phyloP scores from a whole-genome alignment of 2,329 filamentous ascomycete species.

The Thelonectria olida region DNA sequence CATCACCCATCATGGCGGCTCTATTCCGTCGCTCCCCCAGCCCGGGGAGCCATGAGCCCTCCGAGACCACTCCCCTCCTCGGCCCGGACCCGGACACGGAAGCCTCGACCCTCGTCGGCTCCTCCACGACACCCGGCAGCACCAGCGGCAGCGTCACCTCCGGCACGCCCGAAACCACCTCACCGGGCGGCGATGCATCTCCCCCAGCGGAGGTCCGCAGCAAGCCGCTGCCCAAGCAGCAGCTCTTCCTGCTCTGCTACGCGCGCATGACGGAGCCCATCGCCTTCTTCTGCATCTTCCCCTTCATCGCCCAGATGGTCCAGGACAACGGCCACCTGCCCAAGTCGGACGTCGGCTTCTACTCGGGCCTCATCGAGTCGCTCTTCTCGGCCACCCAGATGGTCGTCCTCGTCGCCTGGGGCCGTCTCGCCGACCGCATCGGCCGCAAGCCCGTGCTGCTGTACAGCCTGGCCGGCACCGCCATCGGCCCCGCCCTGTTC shows the following conservation, averaged over 20 bases:
- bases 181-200: constrained; percentile 13
- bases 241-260: constrained; percentile 78
- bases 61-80: constrained; percentile 35
- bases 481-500: constrained; percentile 70
- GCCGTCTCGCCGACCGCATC: constrained; percentile 66
- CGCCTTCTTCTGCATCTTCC: constrained; percentile 86
- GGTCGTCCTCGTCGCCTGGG: constrained; percentile 81
- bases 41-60: constrained; percentile 18
- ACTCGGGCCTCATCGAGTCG: constrained; percentile 78
- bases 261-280: constrained; percentile 78
- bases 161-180: constrained; percentile 21
- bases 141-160: constrained; percentile 14
- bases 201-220: neutral
- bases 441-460: constrained; percentile 80
- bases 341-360: constrained; percentile 79
- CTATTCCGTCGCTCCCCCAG: constrained; percentile 10
- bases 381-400: constrained; percentile 81
- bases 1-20: constrained; percentile 23
- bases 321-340: constrained; percentile 69
- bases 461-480: constrained; percentile 70
- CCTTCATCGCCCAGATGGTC: constrained; percentile 83
- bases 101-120: constrained; percentile 36
- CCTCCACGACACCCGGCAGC: constrained; percentile 26
- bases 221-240: constrained; percentile 55
- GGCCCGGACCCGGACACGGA: constrained; percentile 35